Evolutionary conservation across 2,329 filamentous ascomycete genomes (phyloP).

Genomic region (Corinectria fuckeliana): DNA sequence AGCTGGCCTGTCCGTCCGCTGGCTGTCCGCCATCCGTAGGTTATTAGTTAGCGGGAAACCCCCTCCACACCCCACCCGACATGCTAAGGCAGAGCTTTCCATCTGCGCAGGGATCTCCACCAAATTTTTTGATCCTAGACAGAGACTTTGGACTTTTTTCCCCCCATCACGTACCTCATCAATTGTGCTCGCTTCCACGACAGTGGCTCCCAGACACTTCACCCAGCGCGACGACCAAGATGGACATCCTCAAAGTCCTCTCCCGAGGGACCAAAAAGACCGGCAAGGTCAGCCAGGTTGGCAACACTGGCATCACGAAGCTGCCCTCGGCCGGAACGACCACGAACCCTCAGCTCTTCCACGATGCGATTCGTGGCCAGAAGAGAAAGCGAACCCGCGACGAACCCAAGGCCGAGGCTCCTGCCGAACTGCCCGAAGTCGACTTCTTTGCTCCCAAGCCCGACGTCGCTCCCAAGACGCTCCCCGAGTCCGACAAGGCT

Average conservation of each 20-base stretch:
- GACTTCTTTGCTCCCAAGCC: conserved; percentile 65
- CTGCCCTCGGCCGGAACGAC: conserved; percentile 70
- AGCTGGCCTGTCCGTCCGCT: not conserved
- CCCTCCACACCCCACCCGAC: conserved; percentile 30
- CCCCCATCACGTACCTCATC: not conserved
- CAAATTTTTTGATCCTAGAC: conserved; percentile 34
- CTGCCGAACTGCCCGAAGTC: conserved; percentile 53
- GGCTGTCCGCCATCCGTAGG: conserved; percentile 2
- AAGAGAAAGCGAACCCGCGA: conserved; percentile 61
- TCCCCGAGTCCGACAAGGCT: conserved; percentile 28
- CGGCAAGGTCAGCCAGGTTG: conserved; percentile 43
- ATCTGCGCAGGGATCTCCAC: conserved; percentile 28
- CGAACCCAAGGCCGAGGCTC: conserved; percentile 42
- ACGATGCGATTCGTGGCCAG: conserved; percentile 59
- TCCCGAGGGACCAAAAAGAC: conserved; percentile 71
- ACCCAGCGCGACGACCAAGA: conserved; percentile 4
- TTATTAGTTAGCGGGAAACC: conserved; percentile 7
- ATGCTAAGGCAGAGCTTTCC: not conserved
- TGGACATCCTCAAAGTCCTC: conserved; percentile 78
- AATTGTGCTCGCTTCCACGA: not conserved
- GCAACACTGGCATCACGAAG: conserved; percentile 46
- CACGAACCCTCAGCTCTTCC: conserved; percentile 73
- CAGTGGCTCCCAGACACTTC: conserved; percentile 10
- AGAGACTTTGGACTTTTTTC: conserved; percentile 27
- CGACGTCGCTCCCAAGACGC: conserved; percentile 43